Base-by-base conservation (phyloP, 495 filamentous ascomycete species). In the Aspergillus funiculosus region DNA sequence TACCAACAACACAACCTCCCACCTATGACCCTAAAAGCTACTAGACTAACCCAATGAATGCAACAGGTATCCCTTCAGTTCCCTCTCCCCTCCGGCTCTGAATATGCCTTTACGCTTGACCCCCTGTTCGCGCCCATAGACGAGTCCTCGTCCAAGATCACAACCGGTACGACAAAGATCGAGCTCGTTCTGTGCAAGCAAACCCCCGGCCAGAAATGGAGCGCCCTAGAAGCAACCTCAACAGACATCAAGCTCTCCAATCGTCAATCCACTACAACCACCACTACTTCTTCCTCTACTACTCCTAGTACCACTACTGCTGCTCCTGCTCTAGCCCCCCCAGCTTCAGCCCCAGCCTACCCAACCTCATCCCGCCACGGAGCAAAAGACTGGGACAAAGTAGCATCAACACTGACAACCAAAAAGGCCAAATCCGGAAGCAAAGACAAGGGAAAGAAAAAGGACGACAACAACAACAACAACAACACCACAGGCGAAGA, bases 321-420 rank as follows among this genome's bases (percentile, higher is more conserved):
- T 31, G 28, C 29, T 11, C 6, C 51, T 1, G 46, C 42, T 25
- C 54, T 54, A 32, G 44, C 60, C 24, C 49, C 37, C 14, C 21
- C 37, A 6, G 41, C 51, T 2, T 10, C 59, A 1, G 72, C 57
- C 2, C 88, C 87, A 0, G 66, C 75, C 0, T 97, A 98, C 62
- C 92, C 92, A 2, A 94, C 90, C 0, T 96, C 91, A 21, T 94
- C 90, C 11, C 81, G 80, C 38, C 71, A 68, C 1, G 92, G 91
- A 4, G 77, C 85, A 2, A 95, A 95, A 70, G 74, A 98, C 61
- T 97, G 92, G 92, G 94, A 98, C 54, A 86, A 87, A 50, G 35
- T 95, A 3, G 82, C 75, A 2, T 62, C 69, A 5, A 72, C 78
- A 0, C 66, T 84, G 8, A 74, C 75, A 1, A 66, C 63, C 22